These are phyloP conservation scores for Phylloporus rhodoxanthus DNA, from an alignment of 768 basidiomycete species.

Conservation along the genomic window DNA sequence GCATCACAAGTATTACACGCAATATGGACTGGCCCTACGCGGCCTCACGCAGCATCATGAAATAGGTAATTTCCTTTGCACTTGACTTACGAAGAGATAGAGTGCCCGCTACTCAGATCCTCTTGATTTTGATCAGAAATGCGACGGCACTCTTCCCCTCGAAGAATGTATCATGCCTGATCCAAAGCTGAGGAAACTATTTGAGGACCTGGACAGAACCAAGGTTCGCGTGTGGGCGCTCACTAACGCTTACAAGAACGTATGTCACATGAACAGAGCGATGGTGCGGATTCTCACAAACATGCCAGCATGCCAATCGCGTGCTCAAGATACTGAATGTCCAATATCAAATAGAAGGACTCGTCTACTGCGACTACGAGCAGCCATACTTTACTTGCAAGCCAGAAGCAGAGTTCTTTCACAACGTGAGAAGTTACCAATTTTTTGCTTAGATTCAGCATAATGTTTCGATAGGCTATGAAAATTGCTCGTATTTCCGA, in stretches of 20 bases:
- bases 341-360: constrained; percentile 63
- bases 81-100: background rate
- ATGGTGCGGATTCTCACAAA: constrained; percentile 4
- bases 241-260: constrained; percentile 77
- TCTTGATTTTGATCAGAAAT: constrained; percentile 76
- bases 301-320: constrained; percentile 66
- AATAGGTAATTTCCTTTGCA: constrained; percentile 44
- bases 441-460: background rate
- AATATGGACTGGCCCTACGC: constrained; percentile 79
- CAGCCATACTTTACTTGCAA: constrained; percentile 69
- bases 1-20: constrained; percentile 66
- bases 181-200: constrained; percentile 54
- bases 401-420: constrained; percentile 69
- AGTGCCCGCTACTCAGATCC: constrained; percentile 48
- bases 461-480: constrained; percentile 49
- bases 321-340: constrained; percentile 71
- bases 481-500: constrained; percentile 53
- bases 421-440: constrained; percentile 37
- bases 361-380: constrained; percentile 77
- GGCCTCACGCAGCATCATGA: constrained; percentile 72
- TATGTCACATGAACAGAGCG: constrained; percentile 30
- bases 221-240: constrained; percentile 80
- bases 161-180: constrained; percentile 72
- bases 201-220: constrained; percentile 72
- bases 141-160: constrained; percentile 77